Evolutionary conservation across 192 early-diverging fungal species (phyloP), one percentile per base, ranked within the genome.

Genomic region (Powellomyces hirtus): DNA sequence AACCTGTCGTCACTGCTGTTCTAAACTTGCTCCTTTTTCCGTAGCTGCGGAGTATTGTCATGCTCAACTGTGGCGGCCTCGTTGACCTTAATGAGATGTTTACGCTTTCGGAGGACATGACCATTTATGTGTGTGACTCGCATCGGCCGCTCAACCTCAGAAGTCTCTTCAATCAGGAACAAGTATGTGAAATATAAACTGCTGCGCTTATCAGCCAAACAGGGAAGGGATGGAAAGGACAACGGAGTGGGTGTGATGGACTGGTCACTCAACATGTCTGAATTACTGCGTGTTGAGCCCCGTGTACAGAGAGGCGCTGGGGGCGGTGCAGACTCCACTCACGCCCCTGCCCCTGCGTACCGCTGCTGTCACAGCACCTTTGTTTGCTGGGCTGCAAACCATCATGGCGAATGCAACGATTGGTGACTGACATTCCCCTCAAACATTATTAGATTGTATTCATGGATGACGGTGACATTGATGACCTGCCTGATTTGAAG

Each of bases 121-220:
- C 79, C 0, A 78, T 96, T 4, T 86, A 94, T 61, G 80, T 98
- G 2, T 77, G 95, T 45, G 96, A 98, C 62, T 92, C 89, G 53
- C 94, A 93, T 64, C 76, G 96, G 45, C 96, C 96, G 20, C 79
- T 92, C 29, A 90, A 95, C 62, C 82, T 98, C 20, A 86, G 90
- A 38, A 94, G 92, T 61, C 70, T 95, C 13, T 93, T 86, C 63
- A 81, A 84, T 70, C 80, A 87, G 53, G 87, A 89, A 33, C 87
- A 92, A 66, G 81, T 83, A 37, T 16, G 1, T 14, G 27, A 27
- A 26, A 36, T n/a, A n/a, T n/a, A n/a, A n/a, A n/a, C n/a, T n/a
- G n/a, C n/a, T n/a, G n/a, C n/a, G n/a, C n/a, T n/a, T n/a, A n/a
- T n/a, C n/a, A n/a, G n/a, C n/a, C n/a, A n/a, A n/a, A n/a, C n/a